A percentile compares a stretch with the other conserved stretches of the same genome.
These are phyloP conservation scores for Oryza brachyantha DNA, from an alignment of 176 grass and related monocot genomes.

Conservation along the genomic window DNA sequence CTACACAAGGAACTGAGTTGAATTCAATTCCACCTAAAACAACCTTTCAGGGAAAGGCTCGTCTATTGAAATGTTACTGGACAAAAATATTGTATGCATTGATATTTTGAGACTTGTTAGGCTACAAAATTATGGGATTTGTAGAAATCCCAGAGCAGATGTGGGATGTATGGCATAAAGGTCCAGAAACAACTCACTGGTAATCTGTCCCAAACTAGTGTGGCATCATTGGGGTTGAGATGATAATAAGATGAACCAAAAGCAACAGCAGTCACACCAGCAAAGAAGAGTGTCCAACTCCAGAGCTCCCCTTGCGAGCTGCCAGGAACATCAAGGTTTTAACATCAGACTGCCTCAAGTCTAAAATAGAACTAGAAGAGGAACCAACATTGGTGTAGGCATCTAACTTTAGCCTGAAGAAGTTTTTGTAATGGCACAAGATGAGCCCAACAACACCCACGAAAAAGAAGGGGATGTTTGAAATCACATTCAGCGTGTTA, in stretches of 20 bases:
- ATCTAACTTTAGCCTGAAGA: slow-evolving; percentile 74
- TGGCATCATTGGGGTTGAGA: slow-evolving; percentile 71
- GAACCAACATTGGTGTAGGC: neutral
- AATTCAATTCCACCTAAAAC: too few species aligned
- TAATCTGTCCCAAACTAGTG: slow-evolving; percentile 88
- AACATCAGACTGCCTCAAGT: neutral
- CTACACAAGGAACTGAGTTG: too few species aligned
- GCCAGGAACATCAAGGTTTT: slow-evolving; percentile 7
- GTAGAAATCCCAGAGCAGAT: neutral
- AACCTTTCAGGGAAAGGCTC: neutral
- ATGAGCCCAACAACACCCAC: slow-evolving; percentile 58
- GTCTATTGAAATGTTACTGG: neutral
- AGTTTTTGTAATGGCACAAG: slow-evolving; percentile 70
- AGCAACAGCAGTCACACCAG: slow-evolving; percentile 62
- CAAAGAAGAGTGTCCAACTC: slow-evolving; percentile 80
- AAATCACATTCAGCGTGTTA: slow-evolving; percentile 85
- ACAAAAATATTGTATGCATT: neutral
- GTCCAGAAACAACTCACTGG: slow-evolving; percentile 47
- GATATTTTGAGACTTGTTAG: neutral
- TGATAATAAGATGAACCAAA: slow-evolving; percentile 94
- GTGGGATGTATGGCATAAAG: neutral
- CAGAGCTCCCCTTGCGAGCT: slow-evolving; percentile 80
- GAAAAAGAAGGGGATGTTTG: slow-evolving; percentile 90
- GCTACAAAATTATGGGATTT: neutral
- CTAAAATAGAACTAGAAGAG: neutral